These are phyloP conservation scores for Pichia eremophila DNA, from an alignment of 805 yeast species.

Conservation along the genomic window DNA sequence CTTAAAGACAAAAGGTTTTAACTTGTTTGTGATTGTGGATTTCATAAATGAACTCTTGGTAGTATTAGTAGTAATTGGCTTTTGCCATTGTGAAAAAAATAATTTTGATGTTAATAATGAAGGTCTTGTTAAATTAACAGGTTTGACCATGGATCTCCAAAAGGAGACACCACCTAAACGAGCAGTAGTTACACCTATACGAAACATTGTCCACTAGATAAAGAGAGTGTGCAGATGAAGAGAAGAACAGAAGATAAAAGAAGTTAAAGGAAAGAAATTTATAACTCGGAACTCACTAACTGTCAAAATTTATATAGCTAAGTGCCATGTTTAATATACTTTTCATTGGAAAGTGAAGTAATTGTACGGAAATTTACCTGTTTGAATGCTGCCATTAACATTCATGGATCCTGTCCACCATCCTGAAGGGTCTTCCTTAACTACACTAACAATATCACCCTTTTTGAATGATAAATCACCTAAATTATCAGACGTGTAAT, in stretches of 20 bases:
- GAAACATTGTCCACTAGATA: neutral
- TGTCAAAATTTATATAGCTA: too few species aligned
- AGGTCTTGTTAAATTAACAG: too few species aligned
- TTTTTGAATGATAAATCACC: slow-evolving; percentile 35
- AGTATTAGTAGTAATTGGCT: too few species aligned
- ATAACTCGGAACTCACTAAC: too few species aligned
- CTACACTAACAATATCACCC: slow-evolving; percentile 35
- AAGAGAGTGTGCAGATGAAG: neutral
- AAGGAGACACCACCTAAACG: neutral
- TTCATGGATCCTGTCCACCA: slow-evolving; percentile 41
- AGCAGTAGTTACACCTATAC: neutral
- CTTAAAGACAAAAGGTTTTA: slow-evolving; percentile 1
- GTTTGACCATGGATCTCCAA: too few species aligned
- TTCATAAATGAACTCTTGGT: too few species aligned
- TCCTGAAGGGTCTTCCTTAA: slow-evolving; percentile 28
- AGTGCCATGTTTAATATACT: too few species aligned
- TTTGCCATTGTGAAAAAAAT: too few species aligned
- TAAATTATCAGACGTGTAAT: slow-evolving; percentile 27
- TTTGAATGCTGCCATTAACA: slow-evolving; percentile 26
- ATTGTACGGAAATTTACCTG: slow-evolving; percentile 39
- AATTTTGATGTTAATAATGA: too few species aligned
- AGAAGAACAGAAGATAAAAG: too few species aligned
- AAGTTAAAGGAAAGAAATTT: neutral
- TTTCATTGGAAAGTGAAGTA: slow-evolving; percentile 16
- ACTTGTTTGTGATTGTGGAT: too few species aligned